These are phyloP conservation scores for Sphaerosporella brunnea DNA, from an alignment of 495 filamentous ascomycete genomes.

Conservation along the genomic window DNA sequence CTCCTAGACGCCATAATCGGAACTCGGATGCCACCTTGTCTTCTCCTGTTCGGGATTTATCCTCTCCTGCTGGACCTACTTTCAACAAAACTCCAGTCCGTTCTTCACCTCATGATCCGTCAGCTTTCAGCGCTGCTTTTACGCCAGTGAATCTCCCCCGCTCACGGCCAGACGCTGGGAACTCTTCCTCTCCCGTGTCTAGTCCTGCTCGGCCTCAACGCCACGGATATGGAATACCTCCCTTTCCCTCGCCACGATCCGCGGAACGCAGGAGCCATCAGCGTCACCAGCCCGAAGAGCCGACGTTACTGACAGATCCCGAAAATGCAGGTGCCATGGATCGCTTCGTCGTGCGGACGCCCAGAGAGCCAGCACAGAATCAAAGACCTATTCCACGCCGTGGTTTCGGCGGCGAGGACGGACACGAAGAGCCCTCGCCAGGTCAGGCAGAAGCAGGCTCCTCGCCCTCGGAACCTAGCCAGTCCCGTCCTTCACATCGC, in stretches of 20 bases:
- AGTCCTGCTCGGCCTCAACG: neutral
- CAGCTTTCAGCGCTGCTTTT: neutral
- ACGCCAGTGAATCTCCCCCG: neutral
- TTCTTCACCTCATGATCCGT: neutral
- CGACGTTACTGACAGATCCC: neutral
- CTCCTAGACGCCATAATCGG: conserved; percentile 5
- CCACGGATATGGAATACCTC: neutral
- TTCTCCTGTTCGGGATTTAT: neutral
- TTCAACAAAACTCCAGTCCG: neutral
- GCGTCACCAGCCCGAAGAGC: neutral
- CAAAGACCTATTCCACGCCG: neutral
- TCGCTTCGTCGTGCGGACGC: neutral
- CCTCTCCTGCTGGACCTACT: conserved; percentile 10
- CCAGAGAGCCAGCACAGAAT: neutral
- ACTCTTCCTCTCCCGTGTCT: neutral
- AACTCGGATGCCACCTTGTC: neutral
- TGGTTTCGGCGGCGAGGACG: neutral
- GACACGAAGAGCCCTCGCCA: neutral
- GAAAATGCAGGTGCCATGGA: conserved; percentile 5
- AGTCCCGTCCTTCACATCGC: no score
- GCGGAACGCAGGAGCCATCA: neutral
- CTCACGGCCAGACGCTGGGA: neutral
- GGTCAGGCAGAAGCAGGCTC: no score
- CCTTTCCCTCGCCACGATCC: neutral
- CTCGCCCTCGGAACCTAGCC: no score